These are phyloP conservation scores for Didymella keratinophila DNA, from an alignment of 2,329 filamentous ascomycete genomes.

Conservation along the genomic window DNA sequence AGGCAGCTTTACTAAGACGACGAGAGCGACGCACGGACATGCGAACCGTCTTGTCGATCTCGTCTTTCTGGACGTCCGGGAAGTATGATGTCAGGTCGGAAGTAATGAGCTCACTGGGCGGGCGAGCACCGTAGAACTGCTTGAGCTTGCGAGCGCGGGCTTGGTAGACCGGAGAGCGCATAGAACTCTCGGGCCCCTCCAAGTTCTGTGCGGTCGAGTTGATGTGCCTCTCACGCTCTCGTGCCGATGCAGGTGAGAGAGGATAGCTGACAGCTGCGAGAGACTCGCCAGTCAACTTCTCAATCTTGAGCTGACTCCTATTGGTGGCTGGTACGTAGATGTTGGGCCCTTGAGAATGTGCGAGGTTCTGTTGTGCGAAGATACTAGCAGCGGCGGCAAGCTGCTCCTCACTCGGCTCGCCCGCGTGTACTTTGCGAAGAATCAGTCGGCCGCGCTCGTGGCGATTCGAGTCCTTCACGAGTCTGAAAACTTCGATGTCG, in stretches of 20 bases:
- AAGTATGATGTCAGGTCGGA: conserved; percentile 97
- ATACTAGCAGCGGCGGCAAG: conserved; percentile 87
- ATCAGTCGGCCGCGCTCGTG: conserved; percentile 92
- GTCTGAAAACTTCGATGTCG: conserved; percentile 87
- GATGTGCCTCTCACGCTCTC: conserved; percentile 72
- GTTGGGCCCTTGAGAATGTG: conserved; percentile 66
- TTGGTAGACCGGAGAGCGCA: conserved; percentile 48
- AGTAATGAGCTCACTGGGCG: conserved; percentile 95
- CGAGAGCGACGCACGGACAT: conserved; percentile 91
- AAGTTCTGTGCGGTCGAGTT: conserved; percentile 60
- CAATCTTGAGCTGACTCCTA: conserved; percentile 84
- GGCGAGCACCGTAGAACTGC: conserved; percentile 89
- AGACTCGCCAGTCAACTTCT: conserved; percentile 86
- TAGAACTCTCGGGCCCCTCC: conserved; percentile 48
- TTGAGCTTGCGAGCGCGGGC: conserved; percentile 65
- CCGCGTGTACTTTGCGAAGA: conserved; percentile 87
- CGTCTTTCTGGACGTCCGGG: conserved; percentile 90
- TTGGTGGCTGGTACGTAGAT: conserved; percentile 69
- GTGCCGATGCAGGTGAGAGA: conserved; percentile 76
- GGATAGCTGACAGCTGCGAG: conserved; percentile 88
- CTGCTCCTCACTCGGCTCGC: conserved; percentile 87
- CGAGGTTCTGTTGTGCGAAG: conserved; percentile 80
- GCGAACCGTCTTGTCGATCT: conserved; percentile 94
- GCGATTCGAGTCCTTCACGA: conserved; percentile 85
- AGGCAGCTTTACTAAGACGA: conserved; percentile 89